Evolutionary conservation across 1,284 basidiomycete genomes (phyloP), one percentile per base, ranked within the genome.

Genomic region (Phaffia rhodozyma): DNA sequence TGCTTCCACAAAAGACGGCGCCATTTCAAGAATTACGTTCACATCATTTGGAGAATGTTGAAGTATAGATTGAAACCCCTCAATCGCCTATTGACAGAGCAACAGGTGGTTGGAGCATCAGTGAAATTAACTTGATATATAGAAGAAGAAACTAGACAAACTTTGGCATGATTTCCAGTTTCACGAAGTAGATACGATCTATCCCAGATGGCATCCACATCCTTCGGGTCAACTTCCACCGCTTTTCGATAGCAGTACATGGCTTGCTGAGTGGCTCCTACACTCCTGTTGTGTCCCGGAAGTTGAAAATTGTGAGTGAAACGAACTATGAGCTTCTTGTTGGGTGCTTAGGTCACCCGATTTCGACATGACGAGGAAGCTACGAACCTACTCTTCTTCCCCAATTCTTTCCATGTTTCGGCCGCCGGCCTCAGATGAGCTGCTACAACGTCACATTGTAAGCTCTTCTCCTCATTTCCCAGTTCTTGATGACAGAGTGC

Each of bases 191-290:
- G 80, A 3, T 83, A 78, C 0, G 92, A 90, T 2, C 91, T 83
- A 69, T 97, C 91, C 90, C 91, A 97, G 29, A 94, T 81, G 1
- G 88, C 86, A 66, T 88, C 85, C 11, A 90, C 81, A 67, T 97
- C 92, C 5, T 80, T 79, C 5, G 87, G 86, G 71, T 93, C 86
- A 30, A 88, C 78, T 67, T 82, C 85, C 71, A 87, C 83, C 0
- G 89, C 83, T 72, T 97, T 93, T 0, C 86, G 81, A 70, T 89
- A 88, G 72, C 94, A 97, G 73, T 97, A 97, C 32, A 96, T 76
- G 0, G 91, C 89, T 75, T 97, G 91, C 62, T 91, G 85, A 54
- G 83, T 80, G 66, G 84, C 83, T 3, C 85, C 87, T 32, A 84
- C 74, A 7, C 83, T 82, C 68, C 88, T 87, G 68, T 59, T 62